phyloP scores from a whole-genome alignment of 768 basidiomycete genomes.

The Lactarius hatsudake region DNA sequence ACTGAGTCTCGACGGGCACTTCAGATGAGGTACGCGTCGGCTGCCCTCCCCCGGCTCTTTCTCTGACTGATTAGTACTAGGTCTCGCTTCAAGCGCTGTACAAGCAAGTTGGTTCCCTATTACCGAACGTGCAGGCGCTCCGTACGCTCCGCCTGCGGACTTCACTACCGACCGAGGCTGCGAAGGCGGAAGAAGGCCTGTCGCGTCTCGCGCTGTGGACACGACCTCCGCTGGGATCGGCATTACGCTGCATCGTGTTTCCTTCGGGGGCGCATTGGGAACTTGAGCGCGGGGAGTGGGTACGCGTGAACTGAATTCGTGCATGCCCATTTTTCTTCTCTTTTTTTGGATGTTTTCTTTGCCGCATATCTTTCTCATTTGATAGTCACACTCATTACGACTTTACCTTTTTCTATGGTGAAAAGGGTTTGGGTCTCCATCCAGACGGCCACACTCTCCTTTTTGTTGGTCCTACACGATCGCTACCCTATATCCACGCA shows the following conservation, averaged over 20 bases:
- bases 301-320: not conserved
- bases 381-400: not conserved
- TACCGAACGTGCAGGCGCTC: slow-evolving; percentile 34
- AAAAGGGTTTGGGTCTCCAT: not conserved
- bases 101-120: slow-evolving; percentile 31
- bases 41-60: too few species aligned
- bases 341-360: not conserved
- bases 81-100: slow-evolving; percentile 31
- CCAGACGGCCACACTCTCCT: not conserved
- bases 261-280: slow-evolving; percentile 34
- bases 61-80: not conserved
- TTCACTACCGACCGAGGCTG: slow-evolving; percentile 39
- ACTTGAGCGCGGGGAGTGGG: slow-evolving; percentile 10
- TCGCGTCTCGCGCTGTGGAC: slow-evolving; percentile 31
- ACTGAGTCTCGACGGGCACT: slow-evolving; percentile 29
- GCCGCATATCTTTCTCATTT: not conserved
- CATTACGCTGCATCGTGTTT: slow-evolving; percentile 31
- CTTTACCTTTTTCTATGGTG: not conserved
- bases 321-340: not conserved
- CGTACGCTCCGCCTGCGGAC: slow-evolving; percentile 34
- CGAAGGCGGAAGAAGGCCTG: slow-evolving; percentile 35
- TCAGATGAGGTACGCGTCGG: slow-evolving; percentile 33
- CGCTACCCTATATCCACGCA: not conserved
- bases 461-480: not conserved
- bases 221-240: slow-evolving; percentile 31